These are phyloP conservation scores for Eucalyptus camaldulensis DNA, from an alignment of 345 rosid species.

Conservation along the genomic window DNA sequence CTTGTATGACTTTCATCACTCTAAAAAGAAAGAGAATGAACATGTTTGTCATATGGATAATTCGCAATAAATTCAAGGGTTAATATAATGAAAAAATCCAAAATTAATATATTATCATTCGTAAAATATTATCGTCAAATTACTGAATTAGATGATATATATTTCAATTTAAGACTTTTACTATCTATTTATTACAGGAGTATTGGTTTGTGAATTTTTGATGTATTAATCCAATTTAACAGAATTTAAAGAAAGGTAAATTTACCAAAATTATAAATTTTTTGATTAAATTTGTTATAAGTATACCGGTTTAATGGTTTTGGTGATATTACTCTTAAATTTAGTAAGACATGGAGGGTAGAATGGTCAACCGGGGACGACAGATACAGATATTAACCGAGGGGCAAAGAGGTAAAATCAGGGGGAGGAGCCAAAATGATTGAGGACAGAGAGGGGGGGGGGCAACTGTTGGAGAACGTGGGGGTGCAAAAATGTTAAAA, in stretches of 20 bases:
- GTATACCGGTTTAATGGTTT: fast-evolving
- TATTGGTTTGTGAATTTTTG: too few relatives aligned
- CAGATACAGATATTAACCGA: not conserved
- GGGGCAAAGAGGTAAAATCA: not conserved
- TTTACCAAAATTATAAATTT: too few relatives aligned
- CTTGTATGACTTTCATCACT: too few relatives aligned
- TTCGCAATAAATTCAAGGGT: fast-evolving
- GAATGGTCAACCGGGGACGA: not conserved
- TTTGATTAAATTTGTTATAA: too few relatives aligned
- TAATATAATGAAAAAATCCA: too few relatives aligned
- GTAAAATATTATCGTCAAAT: fast-evolving
- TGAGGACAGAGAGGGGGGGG: not conserved
- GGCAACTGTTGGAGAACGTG: slow-evolving; percentile 28
- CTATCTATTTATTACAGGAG: fast-evolving
- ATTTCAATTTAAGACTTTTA: fast-evolving
- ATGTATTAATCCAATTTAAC: fast-evolving
- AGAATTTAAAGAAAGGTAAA: fast-evolving
- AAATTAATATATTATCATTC: fast-evolving
- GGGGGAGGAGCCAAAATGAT: not conserved
- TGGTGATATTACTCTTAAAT: too few relatives aligned
- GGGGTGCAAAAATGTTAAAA: not conserved
- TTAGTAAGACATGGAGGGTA: not conserved
- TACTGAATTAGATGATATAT: fast-evolving
- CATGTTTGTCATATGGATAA: too few relatives aligned
- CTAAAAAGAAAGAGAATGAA: too few relatives aligned